phyloP scores from a whole-genome alignment of 2,329 filamentous ascomycete species.

The Monilinia fructigena region DNA sequence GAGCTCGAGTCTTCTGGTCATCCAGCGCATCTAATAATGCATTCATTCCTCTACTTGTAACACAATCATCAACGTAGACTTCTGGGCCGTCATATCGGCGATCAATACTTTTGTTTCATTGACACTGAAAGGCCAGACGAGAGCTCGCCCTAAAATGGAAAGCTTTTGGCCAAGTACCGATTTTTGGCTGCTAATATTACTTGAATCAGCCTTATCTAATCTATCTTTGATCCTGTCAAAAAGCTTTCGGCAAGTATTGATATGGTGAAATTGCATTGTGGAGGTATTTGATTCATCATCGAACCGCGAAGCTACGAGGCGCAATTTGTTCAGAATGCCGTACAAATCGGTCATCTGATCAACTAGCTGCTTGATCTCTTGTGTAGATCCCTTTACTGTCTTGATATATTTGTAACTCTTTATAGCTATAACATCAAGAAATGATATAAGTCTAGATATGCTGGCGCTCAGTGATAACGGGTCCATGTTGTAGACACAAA shows the following conservation, averaged over 20 bases:
- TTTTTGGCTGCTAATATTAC: background rate
- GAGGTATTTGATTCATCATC: background rate
- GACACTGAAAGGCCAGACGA: conserved; percentile 17
- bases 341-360: conserved; percentile 4
- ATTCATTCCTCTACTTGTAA: conserved; percentile 11
- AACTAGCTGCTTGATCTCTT: conserved; percentile 20
- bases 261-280: background rate
- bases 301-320: background rate
- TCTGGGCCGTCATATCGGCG: conserved; percentile 6
- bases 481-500: conserved; percentile 6
- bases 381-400: conserved; percentile 2
- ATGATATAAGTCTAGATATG: conserved; percentile 22
- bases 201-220: background rate
- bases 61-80: conserved; percentile 8
- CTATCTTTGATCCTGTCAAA: background rate
- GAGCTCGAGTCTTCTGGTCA: background rate
- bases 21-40: conserved; percentile 9
- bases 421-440: conserved; percentile 13
- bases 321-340: background rate
- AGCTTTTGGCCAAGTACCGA: background rate
- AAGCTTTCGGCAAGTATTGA: background rate
- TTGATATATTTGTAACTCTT: conserved; percentile 23
- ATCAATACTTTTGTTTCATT: conserved; percentile 4
- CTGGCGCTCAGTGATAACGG: conserved; percentile 24
- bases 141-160: conserved; percentile 6